Evolutionary conservation across 2,329 filamentous ascomycete species (phyloP), one percentile per base, ranked within the genome.

Genomic region (Dryadomyces quercus-mongolicae): DNA sequence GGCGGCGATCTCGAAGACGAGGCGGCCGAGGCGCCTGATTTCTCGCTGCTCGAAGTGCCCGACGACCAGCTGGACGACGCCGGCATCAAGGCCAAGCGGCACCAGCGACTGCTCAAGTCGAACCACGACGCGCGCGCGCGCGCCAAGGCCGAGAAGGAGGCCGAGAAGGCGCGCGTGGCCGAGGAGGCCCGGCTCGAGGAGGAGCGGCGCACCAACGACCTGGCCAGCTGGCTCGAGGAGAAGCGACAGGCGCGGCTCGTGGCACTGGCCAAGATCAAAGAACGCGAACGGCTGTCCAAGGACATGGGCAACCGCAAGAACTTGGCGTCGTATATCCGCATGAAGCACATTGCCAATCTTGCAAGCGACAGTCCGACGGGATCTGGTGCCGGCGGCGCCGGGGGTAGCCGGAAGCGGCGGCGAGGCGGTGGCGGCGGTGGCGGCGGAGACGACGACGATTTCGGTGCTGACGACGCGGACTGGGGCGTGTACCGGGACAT

Each of bases 251-350:
- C 85, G 21, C 85, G 89, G n/a, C 66, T 71, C n/a, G 70, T 81
- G 59, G 79, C 80, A 21, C 74, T 95, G 2, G 77, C 88, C 63
- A 89, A 83, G 68, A 94, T 98, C 68, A 96, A 95, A 68, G 92
- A 97, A 61, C 85, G 90, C 52, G 90, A 97, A 63, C 82, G 91
- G 18, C 79, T 96, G 57, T 96, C 95, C 71, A 88, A 90, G 46
- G 93, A 98, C 65, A 80, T 96, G 1, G 91, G 92, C 55, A 97
- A 97, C 70, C 87, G 93, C 65, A 98, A 98, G 69, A 96, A 91
- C 0, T 82, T 96, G 20, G 93, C 93, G 9, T 93, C 87, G 55
- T 92, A 97, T 68, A 94, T 95, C 71, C 87, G 93, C 59, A 98
- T 98, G 93, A 97, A 97, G 72, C 92, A 85, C 51, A 90, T 98